Conservation (phyloP, 2,329 filamentous ascomycete genomes). For the Aspergillus sp. region DNA sequence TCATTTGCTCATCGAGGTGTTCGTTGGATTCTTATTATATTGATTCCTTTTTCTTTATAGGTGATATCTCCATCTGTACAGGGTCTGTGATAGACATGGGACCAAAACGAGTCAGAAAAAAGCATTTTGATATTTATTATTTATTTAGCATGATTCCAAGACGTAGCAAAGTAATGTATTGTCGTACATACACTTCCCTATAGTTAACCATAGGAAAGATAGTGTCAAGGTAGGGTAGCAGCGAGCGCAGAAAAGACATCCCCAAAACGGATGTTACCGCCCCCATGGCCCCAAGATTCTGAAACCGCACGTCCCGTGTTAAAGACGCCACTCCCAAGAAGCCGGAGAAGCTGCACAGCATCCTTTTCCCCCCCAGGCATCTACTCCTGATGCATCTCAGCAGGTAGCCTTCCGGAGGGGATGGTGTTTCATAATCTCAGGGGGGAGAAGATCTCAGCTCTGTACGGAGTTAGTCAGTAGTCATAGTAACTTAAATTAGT, state of each 20-base stretch:
- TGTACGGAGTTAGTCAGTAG: no score
- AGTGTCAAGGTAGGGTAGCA: no score
- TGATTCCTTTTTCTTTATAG: conserved; percentile 5
- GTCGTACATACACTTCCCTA: no score
- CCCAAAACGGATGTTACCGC: neutral
- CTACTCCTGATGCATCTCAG: neutral
- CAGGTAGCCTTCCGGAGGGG: neutral
- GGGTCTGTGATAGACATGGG: conserved; percentile 12
- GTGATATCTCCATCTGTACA: conserved; percentile 14
- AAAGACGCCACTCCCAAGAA: no score
- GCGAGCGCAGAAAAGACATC: no score
- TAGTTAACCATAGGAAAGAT: no score
- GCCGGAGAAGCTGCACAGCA: no score
- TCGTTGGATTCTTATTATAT: neutral
- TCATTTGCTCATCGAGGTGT: neutral
- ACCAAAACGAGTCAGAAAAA: conserved; percentile 12
- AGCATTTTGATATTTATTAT: conserved; percentile 9
- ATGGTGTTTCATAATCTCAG: neutral
- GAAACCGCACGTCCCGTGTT: neutral
- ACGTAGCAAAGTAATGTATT: no score
- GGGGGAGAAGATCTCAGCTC: no score
- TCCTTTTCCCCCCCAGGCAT: no score
- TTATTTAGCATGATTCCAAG: neutral
- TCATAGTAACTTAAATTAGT: neutral
- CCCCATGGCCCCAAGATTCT: neutral